Percentiles rank a stretch among this genome's conserved stretches.
These are phyloP conservation scores for Coemansia sp. DNA, from an alignment of 192 early-diverging fungal genomes.

Conservation along the genomic window DNA sequence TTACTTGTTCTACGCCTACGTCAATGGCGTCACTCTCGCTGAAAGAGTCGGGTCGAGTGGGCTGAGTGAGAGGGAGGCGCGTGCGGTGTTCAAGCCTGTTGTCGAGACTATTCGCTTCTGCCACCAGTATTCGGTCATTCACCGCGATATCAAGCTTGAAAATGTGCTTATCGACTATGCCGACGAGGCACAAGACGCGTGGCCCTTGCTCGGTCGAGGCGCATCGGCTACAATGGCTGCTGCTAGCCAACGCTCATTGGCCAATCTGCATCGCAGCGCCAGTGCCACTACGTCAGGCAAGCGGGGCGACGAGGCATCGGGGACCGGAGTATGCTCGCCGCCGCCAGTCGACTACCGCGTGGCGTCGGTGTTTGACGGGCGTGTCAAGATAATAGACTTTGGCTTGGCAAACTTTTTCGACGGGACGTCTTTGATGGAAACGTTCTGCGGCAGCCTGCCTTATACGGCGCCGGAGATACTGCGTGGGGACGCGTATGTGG, in stretches of 20 bases:
- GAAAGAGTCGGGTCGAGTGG: slow-evolving; percentile 47
- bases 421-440: slow-evolving; percentile 65
- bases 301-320: neutral
- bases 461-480: slow-evolving; percentile 93
- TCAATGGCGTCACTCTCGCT: slow-evolving; percentile 50
- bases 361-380: slow-evolving; percentile 46
- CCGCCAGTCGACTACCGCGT: slow-evolving; percentile 1
- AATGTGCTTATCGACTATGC: slow-evolving; percentile 72
- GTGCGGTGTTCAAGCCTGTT: slow-evolving; percentile 36
- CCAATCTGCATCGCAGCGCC: slow-evolving; percentile 9
- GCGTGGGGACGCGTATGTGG: slow-evolving; percentile 84
- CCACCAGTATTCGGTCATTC: slow-evolving; percentile 76
- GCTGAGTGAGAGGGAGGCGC: slow-evolving; percentile 38
- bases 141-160: slow-evolving; percentile 91
- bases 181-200: slow-evolving; percentile 7
- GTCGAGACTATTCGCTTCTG: slow-evolving; percentile 55
- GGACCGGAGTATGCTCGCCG: neutral
- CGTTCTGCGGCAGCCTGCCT: slow-evolving; percentile 93
- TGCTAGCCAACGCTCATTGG: neutral
- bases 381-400: slow-evolving; percentile 90
- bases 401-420: slow-evolving; percentile 86
- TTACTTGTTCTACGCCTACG: slow-evolving; percentile 57
- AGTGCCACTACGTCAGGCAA: neutral
- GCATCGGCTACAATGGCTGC: neutral
- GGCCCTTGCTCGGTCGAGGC: slow-evolving; percentile 8